Percentiles rank a stretch among this genome's conserved stretches.
Evolutionary conservation across 1,139 yeast species (phyloP).

Genomic region (Debaryomyces psychrophilus): DNA sequence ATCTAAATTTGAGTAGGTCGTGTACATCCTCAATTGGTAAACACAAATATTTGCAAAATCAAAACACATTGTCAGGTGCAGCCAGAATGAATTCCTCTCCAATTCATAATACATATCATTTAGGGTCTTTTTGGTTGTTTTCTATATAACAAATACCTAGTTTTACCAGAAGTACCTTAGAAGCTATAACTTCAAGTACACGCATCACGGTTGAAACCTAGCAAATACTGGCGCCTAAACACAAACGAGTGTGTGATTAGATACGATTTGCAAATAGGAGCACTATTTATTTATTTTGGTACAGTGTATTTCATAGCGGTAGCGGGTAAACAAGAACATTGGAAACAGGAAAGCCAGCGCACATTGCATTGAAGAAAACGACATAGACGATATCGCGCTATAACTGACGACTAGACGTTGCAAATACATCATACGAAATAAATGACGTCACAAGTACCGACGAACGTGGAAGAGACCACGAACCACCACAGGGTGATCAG

Average conservation of each 20-base stretch:
- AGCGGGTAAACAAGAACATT: neutral
- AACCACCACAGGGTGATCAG: conserved; percentile 5
- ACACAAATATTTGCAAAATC: conserved; percentile 11
- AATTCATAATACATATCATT: conserved; percentile 1
- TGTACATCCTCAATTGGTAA: conserved; percentile 11
- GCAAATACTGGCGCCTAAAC: neutral
- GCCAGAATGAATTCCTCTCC: neutral
- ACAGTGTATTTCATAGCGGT: neutral
- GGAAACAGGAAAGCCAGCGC: neutral
- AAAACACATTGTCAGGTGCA: conserved; percentile 12
- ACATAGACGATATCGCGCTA: conserved; percentile 1
- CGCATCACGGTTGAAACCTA: neutral
- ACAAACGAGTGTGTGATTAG: neutral
- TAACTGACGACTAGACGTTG: conserved; percentile 12
- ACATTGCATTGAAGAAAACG: neutral
- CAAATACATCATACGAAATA: conserved; percentile 11
- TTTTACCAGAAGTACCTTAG: neutral
- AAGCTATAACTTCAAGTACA: neutral
- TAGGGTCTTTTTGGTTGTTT: neutral
- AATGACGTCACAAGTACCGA: neutral
- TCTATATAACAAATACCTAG: neutral
- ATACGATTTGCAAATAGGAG: neutral
- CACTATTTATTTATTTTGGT: conserved; percentile 1
- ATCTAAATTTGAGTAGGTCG: conserved; percentile 1
- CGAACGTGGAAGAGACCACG: conserved; percentile 1